Evolutionary conservation across 345 rosid genomes (phyloP).

Genomic region (Clausena lansium): DNA sequence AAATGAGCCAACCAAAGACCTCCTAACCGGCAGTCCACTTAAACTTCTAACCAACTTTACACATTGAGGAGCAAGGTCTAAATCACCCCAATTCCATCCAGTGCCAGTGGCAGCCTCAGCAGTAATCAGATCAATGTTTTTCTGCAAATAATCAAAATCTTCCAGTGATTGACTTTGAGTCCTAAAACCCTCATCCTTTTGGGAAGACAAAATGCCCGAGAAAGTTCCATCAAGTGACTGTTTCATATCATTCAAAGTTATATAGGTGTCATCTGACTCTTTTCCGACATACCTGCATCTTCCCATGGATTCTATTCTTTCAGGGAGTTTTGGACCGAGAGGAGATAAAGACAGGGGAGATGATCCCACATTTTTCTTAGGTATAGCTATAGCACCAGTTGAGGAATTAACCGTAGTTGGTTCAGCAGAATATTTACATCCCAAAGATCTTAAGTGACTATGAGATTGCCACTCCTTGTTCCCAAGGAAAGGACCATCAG

Average conservation of each 20-base stretch:
- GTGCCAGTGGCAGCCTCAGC: slow-evolving; percentile 27
- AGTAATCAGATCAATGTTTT: slow-evolving; percentile 37
- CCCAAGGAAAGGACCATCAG: slow-evolving; percentile 47
- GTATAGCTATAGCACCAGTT: slow-evolving; percentile 34
- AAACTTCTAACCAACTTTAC: slow-evolving; percentile 37
- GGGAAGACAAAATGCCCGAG: slow-evolving; percentile 22
- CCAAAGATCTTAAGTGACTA: slow-evolving; percentile 13
- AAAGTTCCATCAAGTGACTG: slow-evolving; percentile 33
- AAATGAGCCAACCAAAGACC: slow-evolving; percentile 76
- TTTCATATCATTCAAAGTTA: slow-evolving; percentile 34
- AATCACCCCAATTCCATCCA: slow-evolving; percentile 28
- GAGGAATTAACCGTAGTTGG: slow-evolving; percentile 25
- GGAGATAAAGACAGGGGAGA: slow-evolving; percentile 59
- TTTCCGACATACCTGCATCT: slow-evolving; percentile 23
- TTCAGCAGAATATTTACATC: slow-evolving; percentile 28
- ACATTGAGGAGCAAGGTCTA: slow-evolving; percentile 25
- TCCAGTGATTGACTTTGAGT: slow-evolving; percentile 39
- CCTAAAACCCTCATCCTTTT: slow-evolving; percentile 31
- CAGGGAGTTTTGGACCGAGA: slow-evolving; percentile 56
- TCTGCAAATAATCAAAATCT: slow-evolving; percentile 34
- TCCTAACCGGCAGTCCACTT: slow-evolving; percentile 46
- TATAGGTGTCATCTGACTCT: slow-evolving; percentile 25
- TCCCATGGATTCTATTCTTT: slow-evolving; percentile 33
- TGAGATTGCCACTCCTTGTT: slow-evolving; percentile 17
- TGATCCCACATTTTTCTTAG: slow-evolving; percentile 36